phyloP scores from a whole-genome alignment of 2,329 filamentous ascomycete species.

The Aspergillus sp. region DNA sequence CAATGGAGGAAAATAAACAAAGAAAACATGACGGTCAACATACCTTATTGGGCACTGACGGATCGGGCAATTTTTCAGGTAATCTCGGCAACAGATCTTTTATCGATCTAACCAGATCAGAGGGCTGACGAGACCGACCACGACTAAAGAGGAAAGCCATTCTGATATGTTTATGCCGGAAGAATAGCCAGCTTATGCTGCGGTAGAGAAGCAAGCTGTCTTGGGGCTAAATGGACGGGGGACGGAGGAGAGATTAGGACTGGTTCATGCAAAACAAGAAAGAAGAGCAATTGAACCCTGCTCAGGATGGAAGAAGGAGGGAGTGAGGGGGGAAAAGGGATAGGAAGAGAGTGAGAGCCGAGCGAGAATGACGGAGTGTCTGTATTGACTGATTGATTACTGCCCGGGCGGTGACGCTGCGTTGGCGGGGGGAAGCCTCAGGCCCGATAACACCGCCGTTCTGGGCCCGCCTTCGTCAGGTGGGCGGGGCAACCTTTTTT shows the following conservation, averaged over 20 bases:
- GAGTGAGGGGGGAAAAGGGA: background rate
- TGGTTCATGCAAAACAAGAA: background rate
- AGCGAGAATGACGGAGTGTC: background rate
- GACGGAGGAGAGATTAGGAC: background rate
- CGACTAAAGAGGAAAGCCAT: conserved; percentile 73
- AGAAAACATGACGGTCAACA: conserved; percentile 7
- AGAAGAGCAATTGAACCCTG: conserved; percentile 1
- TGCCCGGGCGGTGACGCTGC: conserved; percentile 19
- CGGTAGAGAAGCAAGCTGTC: conserved; percentile 10
- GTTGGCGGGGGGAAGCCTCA: conserved; percentile 24
- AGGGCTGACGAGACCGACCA: conserved; percentile 59
- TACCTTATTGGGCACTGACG: conserved; percentile 57
- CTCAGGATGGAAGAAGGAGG: background rate
- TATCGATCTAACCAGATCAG: conserved; percentile 62
- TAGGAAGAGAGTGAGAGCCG: conserved; percentile 4
- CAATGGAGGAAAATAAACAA: background rate
- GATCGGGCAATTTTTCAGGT: conserved; percentile 63
- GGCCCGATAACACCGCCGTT: conserved; percentile 12
- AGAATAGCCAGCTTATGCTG: conserved; percentile 2
- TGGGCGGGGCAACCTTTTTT: conserved; percentile 22
- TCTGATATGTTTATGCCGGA: conserved; percentile 12
- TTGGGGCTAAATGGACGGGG: background rate
- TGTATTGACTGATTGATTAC: background rate
- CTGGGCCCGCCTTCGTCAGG: conserved; percentile 9
- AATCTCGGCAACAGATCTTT: conserved; percentile 64